Evolutionary conservation across 148 eudicot genomes (phyloP), one percentile per base, ranked within the genome.

Genomic region (Silene conica): DNA sequence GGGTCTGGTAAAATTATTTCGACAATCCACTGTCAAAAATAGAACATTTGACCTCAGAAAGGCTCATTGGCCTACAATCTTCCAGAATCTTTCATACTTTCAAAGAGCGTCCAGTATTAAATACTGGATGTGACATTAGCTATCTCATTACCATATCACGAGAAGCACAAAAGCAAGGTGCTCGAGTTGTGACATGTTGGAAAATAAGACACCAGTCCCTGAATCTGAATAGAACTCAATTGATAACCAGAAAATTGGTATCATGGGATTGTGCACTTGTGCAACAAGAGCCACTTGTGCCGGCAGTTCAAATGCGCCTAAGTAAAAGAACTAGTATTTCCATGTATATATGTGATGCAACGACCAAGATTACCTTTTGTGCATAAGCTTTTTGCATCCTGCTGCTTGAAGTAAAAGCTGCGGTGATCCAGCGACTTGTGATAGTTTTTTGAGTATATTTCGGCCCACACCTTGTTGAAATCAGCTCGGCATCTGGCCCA

Each of bases 351-450:
- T 50, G 12, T 15, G 50, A 61, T 46, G 31, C 31, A 28, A 65
- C 21, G 70, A 64, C 21, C 31, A 46, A 73, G 54, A 58, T 55
- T 88, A 93, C 98, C 98, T 93, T 91, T 93, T 56, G 92, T 79
- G 78, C 92, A 89, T 87, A 91, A 87, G 90, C 83, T 89, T 83
- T 89, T 94, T 12, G 88, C 75, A 72, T 94, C 98, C 73, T 94
- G 95, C 83, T 91, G 98, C 83, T 94, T 94, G 78, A 94, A 94
- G 80, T 94, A 94, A 74, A 94, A 91, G 87, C 97, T 91, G 22
- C 95, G 87, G 65, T 94, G 97, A 83, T 94, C 97, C 75, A 94
- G 92, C 74, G 98, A 94, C 71, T 91, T 91, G 61, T 91, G 95
- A 81, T 94, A 89, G 81, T 91, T 91, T 83, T 91, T 89, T 12